A percentile compares a stretch with the other conserved stretches of the same genome.
Conservation (phyloP, 345 rosid species). For the Eutrema yunnanense region DNA sequence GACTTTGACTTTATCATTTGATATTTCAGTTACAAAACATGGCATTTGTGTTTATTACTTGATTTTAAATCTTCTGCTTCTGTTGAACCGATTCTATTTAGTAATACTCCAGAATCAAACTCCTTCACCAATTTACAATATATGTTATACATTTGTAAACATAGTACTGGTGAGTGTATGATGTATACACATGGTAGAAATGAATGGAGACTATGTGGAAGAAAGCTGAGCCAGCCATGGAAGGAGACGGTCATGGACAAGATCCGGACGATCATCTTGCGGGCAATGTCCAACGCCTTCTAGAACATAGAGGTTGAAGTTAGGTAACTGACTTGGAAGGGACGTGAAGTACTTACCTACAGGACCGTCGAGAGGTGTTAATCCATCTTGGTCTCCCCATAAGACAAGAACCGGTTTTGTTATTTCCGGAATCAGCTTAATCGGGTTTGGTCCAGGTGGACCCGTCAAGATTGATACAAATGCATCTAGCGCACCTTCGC, state of each 20-base stretch:
- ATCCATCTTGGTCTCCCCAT: conserved; percentile 84
- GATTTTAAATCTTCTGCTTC: too few relatives aligned
- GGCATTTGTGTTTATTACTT: too few relatives aligned
- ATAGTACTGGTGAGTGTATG: neutral
- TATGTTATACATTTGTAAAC: conserved; percentile 15
- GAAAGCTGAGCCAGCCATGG: conserved; percentile 66
- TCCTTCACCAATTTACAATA: neutral
- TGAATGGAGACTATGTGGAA: conserved; percentile 15
- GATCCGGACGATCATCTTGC: conserved; percentile 75
- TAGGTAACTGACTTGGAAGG: conserved; percentile 48
- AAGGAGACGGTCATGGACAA: conserved; percentile 66
- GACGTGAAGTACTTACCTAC: conserved; percentile 73
- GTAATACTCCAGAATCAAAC: neutral
- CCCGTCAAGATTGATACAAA: conserved; percentile 80
- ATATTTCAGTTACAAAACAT: neutral
- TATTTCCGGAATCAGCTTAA: conserved; percentile 52
- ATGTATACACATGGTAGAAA: neutral
- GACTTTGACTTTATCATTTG: too few relatives aligned
- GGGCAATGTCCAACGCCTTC: conserved; percentile 91
- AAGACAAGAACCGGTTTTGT: conserved; percentile 55
- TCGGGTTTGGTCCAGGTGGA: conserved; percentile 91
- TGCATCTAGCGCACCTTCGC: conserved; percentile 85
- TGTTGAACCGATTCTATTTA: too few relatives aligned
- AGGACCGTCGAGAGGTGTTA: conserved; percentile 87
- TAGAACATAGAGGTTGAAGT: conserved; percentile 52